These are phyloP conservation scores for Rhynchospora breviuscula DNA, from an alignment of 176 grass and related monocot species.

Conservation along the genomic window DNA sequence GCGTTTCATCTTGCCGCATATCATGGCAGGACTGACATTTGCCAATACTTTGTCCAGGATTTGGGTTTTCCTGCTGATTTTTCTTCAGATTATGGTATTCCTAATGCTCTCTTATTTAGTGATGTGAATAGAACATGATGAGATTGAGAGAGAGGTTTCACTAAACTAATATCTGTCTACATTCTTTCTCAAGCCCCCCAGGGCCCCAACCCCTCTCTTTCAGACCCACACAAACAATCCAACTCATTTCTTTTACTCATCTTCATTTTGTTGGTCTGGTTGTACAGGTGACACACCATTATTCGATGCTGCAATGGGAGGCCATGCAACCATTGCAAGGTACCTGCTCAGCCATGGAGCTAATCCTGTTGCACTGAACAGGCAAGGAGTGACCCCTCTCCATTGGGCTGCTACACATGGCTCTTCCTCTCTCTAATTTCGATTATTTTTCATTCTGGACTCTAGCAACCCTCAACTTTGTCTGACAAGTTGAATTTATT, in stretches of 20 bases:
- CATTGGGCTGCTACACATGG: background rate
- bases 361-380: background rate
- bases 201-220: too few relatives aligned
- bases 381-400: background rate
- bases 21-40: background rate
- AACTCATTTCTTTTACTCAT: too few relatives aligned
- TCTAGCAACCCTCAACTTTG: too few relatives aligned
- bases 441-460: too few relatives aligned
- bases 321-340: background rate
- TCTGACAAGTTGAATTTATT: too few relatives aligned
- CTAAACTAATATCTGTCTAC: too few relatives aligned
- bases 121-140: too few relatives aligned
- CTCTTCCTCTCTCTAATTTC: too few relatives aligned
- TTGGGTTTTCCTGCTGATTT: background rate
- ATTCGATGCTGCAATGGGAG: background rate
- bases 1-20: background rate
- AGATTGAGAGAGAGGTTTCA: too few relatives aligned
- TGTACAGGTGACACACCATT: background rate
- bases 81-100: background rate
- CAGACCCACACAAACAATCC: too few relatives aligned
- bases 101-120: too few relatives aligned
- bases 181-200: too few relatives aligned
- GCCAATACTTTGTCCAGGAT: background rate
- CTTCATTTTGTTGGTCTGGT: background rate
- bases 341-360: background rate